Evolutionary conservation across 106 monocot species (phyloP), one percentile per base, ranked within the genome.

Genomic region (Apostasia ramifera): DNA sequence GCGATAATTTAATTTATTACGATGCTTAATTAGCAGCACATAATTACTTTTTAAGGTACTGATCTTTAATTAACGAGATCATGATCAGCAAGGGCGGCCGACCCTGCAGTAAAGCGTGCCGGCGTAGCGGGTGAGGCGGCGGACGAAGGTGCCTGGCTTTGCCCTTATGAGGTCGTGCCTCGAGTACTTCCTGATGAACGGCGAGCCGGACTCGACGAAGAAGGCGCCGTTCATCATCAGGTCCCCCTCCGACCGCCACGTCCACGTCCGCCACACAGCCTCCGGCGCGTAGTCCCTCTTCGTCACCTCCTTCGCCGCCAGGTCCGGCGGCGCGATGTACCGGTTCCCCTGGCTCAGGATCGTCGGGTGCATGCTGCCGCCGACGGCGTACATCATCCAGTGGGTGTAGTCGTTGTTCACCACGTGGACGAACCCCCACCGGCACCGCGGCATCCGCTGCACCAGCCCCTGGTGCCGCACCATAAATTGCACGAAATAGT

Each of bases 331-430:
- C n/a, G 87, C 87, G 2, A 81, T 79, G 67, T 70, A 88, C 2
- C 81, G 63, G 78, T 88, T 88, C 9, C 88, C 88, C 51, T 88
- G 78, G 61, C 87, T 81, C 72, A 87, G 62, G 71, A 87, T 81
- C 44, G 80, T 83, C 4, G 87, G 74, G 67, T 81, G 77, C 63
- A 67, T 59, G 66, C 83, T 87, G 1, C 87, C 87, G 0, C 87
- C 87, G 45, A 87, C 70, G 12, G 83, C 83, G 68, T 87, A 87
- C 87, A 83, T 83, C 9, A 46, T 14, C 83, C 87, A 87, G 71
- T 83, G 79, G 0, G 83, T 83, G 70, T 87, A 87, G 49, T 87
- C 83, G 44, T 87, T 87, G 72, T 87, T 87, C 61, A 87, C 83
- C 13, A 87, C 82, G 40, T 87, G 87, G 58, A 87, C 80, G 72